A percentile compares a stretch with the other conserved stretches of the same genome.
phyloP scores from a whole-genome alignment of 2,329 filamentous ascomycete genomes.

The Mycosphaerelloides madeirae region DNA sequence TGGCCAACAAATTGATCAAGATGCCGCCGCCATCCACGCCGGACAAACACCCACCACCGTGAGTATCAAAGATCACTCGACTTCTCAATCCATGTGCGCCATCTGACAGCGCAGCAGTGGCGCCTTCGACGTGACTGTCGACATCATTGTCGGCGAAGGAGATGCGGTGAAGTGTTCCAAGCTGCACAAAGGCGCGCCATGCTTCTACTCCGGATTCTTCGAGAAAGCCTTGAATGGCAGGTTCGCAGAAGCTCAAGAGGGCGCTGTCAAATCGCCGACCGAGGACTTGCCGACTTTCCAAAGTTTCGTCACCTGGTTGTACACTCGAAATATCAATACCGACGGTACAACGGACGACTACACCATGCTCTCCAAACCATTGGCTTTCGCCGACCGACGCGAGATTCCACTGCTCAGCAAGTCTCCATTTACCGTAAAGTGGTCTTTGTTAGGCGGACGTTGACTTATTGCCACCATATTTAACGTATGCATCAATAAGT shows the following conservation, averaged over 20 bases:
- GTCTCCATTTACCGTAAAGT: too few species aligned
- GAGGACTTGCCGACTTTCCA: slow-evolving; percentile 10
- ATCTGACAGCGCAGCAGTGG: not conserved
- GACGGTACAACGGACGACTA: not conserved
- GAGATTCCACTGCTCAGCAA: slow-evolving; percentile 8
- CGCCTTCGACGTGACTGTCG: slow-evolving; percentile 48
- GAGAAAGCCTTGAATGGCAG: slow-evolving; percentile 4
- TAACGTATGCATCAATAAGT: slow-evolving; percentile 5
- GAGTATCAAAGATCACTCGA: not conserved
- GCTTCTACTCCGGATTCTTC: slow-evolving; percentile 25
- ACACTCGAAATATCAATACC: slow-evolving; percentile 4
- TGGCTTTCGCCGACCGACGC: slow-evolving; percentile 10
- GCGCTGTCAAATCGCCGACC: slow-evolving; percentile 4
- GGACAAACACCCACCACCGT: slow-evolving; percentile 6
- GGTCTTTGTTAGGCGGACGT: too few species aligned
- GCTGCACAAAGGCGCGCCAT: slow-evolving; percentile 19
- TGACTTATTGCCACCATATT: not conserved
- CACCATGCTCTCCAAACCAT: slow-evolving; percentile 1
- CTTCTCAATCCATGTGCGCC: not conserved
- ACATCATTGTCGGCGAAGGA: slow-evolving; percentile 12
- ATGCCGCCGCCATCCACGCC: slow-evolving; percentile 6
- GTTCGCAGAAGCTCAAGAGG: slow-evolving; percentile 11
- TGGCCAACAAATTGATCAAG: not conserved
- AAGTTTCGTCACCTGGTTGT: slow-evolving; percentile 10
- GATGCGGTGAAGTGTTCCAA: slow-evolving; percentile 8